phyloP scores from a whole-genome alignment of 2,329 filamentous ascomycete genomes.

The Cladosporium sp. region DNA sequence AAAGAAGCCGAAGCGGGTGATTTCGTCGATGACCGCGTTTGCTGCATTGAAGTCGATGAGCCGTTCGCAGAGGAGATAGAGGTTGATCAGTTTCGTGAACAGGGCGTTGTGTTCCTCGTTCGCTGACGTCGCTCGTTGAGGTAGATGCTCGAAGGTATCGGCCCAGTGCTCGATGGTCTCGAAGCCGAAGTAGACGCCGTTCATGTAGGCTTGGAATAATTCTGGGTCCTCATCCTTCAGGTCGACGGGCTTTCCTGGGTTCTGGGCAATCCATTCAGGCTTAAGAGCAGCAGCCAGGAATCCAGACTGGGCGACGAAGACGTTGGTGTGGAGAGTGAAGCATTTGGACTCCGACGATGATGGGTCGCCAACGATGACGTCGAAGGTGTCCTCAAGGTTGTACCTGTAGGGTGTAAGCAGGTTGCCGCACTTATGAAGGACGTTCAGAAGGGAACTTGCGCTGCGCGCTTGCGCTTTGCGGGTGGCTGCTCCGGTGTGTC shows the following conservation, averaged over 20 bases:
- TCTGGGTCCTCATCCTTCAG: not conserved
- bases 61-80: not conserved
- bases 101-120: not conserved
- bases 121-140: not conserved
- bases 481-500: not conserved
- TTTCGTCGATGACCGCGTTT: not conserved
- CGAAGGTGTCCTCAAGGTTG: not conserved
- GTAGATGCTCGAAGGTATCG: not conserved
- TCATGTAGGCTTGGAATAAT: not conserved
- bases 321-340: not conserved
- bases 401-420: not conserved
- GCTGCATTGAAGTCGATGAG: not conserved
- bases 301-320: not conserved
- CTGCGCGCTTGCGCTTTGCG: not conserved
- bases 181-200: not conserved
- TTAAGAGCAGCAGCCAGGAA: not conserved
- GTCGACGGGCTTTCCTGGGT: not conserved
- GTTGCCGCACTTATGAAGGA: not conserved
- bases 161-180: not conserved
- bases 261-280: not conserved
- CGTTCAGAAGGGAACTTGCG: not conserved
- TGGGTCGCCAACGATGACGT: not conserved
- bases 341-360: not conserved
- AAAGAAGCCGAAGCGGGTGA: not conserved
- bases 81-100: not conserved